Conservation (phyloP, 208 protist genomes). For the Acanthamoeba royreba region DNA sequence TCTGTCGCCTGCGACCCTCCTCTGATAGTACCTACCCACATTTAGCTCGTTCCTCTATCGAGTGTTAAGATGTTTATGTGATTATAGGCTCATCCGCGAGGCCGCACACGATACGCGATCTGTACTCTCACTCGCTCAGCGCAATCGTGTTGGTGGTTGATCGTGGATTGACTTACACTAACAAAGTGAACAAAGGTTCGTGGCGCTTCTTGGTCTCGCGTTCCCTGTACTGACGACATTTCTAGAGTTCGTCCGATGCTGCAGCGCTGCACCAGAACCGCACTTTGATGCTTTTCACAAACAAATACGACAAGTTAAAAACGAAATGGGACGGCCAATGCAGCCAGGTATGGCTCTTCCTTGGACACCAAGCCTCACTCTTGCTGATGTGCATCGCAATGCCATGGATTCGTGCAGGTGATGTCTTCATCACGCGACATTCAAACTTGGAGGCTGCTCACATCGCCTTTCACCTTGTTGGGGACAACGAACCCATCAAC, state of each 20-base stretch:
- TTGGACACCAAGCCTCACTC: too few species aligned
- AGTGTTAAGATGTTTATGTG: background rate
- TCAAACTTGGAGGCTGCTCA: slow-evolving; percentile 32
- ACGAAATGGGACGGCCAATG: background rate
- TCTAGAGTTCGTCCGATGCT: background rate
- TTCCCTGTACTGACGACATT: background rate
- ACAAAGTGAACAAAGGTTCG: background rate
- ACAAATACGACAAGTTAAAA: background rate
- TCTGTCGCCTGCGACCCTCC: background rate
- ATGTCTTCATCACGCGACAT: slow-evolving; percentile 63
- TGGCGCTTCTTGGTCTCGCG: background rate
- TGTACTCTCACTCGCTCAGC: background rate
- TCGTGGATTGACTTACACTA: background rate
- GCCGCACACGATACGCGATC: background rate
- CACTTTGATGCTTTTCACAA: background rate
- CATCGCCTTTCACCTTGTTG: slow-evolving; percentile 57
- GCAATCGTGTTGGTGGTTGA: background rate
- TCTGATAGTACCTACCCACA: background rate
- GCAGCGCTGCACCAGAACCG: background rate
- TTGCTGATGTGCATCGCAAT: too few species aligned
- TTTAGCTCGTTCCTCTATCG: background rate
- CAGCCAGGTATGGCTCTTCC: background rate
- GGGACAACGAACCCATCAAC: slow-evolving; percentile 42
- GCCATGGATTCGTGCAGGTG: background rate
- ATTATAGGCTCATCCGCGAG: background rate